Conservation (phyloP, 495 filamentous ascomycete genomes). For the Penicillium diatomitis region DNA sequence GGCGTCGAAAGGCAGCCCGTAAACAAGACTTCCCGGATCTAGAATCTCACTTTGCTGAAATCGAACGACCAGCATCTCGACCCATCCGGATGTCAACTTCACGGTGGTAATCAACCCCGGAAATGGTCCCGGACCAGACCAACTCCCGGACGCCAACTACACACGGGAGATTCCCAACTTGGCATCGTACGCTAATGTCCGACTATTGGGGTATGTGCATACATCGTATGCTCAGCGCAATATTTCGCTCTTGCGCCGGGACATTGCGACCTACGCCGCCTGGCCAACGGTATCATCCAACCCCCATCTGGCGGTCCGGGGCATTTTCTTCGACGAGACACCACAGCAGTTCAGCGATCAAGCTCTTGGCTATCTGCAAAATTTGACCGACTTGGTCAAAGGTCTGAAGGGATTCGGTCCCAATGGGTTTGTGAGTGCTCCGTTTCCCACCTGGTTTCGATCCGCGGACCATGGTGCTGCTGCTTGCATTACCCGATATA, state of each 20-base stretch:
- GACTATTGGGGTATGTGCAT: slow-evolving; percentile 46
- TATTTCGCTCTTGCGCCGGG: slow-evolving; percentile 27
- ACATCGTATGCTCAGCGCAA: slow-evolving; percentile 40
- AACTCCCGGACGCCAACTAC: slow-evolving; percentile 44
- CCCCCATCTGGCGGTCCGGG: slow-evolving; percentile 29
- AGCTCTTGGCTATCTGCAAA: slow-evolving; percentile 28
- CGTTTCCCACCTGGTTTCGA: too few relatives aligned
- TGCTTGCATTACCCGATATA: neutral
- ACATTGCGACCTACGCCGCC: slow-evolving; percentile 39
- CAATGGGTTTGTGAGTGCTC: slow-evolving; percentile 28
- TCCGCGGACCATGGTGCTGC: too few relatives aligned
- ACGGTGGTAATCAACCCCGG: slow-evolving; percentile 47
- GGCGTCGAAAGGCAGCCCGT: too few relatives aligned
- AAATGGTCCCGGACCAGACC: slow-evolving; percentile 40
- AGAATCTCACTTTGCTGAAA: slow-evolving; percentile 17
- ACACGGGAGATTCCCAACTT: slow-evolving; percentile 37
- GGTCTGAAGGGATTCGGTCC: slow-evolving; percentile 25
- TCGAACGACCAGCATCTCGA: slow-evolving; percentile 28
- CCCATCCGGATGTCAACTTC: slow-evolving; percentile 40
- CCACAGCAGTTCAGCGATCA: slow-evolving; percentile 30
- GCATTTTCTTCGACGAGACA: slow-evolving; percentile 43
- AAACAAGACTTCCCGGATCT: neutral
- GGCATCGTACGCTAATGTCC: slow-evolving; percentile 37
- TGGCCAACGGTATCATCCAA: slow-evolving; percentile 34
- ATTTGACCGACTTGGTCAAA: slow-evolving; percentile 28